These are phyloP conservation scores for Echium plantagineum DNA, from an alignment of 257 asterid species.

Conservation along the genomic window DNA sequence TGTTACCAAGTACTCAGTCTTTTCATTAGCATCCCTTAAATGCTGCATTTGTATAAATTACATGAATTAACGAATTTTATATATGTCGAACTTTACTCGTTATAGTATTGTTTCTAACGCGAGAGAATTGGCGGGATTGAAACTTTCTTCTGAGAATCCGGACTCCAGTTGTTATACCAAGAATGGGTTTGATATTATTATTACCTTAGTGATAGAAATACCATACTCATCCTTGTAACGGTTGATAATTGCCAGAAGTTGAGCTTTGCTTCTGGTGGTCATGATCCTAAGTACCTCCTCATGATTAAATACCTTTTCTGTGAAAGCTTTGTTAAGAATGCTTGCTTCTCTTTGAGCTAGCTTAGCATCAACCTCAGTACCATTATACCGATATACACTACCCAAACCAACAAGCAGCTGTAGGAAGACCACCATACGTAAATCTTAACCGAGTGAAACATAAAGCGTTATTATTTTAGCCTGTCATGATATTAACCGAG, in stretches of 20 bases:
- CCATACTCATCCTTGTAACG: slow-evolving; percentile 50
- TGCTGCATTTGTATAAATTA: slow-evolving; percentile 18
- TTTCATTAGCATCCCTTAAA: slow-evolving; percentile 32
- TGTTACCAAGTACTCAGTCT: slow-evolving; percentile 24
- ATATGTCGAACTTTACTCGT: too few relatives aligned
- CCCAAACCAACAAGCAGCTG: slow-evolving; percentile 57
- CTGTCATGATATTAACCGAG: too few relatives aligned
- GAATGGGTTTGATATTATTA: too few relatives aligned
- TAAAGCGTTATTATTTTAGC: too few relatives aligned
- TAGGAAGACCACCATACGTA: neutral
- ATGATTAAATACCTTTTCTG: slow-evolving; percentile 29
- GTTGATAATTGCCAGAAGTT: slow-evolving; percentile 53
- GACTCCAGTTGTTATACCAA: too few relatives aligned
- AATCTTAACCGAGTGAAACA: neutral
- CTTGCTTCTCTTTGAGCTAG: slow-evolving; percentile 50
- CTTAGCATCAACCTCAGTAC: slow-evolving; percentile 37
- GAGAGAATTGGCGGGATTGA: too few relatives aligned
- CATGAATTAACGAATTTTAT: too few relatives aligned
- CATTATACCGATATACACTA: slow-evolving; percentile 47
- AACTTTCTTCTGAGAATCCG: too few relatives aligned
- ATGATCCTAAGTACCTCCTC: slow-evolving; percentile 60
- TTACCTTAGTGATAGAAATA: slow-evolving; percentile 63
- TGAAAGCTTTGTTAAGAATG: slow-evolving; percentile 29
- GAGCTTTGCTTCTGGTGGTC: slow-evolving; percentile 66
- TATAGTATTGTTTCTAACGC: too few relatives aligned